phyloP scores from a whole-genome alignment of 441 rosid genomes.

The Gossypium gossypioides region DNA sequence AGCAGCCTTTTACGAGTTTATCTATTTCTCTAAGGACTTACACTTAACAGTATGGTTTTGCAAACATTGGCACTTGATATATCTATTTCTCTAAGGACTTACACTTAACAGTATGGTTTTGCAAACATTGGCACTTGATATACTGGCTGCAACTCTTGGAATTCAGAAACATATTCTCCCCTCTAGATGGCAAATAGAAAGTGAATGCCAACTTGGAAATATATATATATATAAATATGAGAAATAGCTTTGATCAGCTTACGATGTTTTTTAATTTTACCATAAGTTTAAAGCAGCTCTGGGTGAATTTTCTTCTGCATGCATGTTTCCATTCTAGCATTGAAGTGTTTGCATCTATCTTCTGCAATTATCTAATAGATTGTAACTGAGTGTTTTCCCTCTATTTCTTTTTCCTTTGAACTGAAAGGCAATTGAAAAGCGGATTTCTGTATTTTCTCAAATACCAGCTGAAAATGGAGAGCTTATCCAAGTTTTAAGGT shows the following conservation, averaged over 20 bases:
- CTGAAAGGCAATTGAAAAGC: slow-evolving; percentile 72
- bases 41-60: background rate
- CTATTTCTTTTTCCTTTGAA: slow-evolving; percentile 2
- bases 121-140: background rate
- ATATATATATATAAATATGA: background rate
- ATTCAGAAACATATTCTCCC: background rate
- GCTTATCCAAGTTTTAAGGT: slow-evolving; percentile 89
- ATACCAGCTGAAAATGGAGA: slow-evolving; percentile 85
- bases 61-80: background rate
- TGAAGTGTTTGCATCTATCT: background rate
- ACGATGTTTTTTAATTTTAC: background rate
- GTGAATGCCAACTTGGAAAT: background rate
- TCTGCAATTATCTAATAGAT: background rate
- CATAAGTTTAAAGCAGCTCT: background rate
- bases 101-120: background rate
- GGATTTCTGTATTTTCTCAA: slow-evolving; percentile 91
- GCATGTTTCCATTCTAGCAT: background rate
- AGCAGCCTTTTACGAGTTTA: background rate
- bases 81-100: background rate
- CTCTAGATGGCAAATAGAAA: background rate
- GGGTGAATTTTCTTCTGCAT: background rate
- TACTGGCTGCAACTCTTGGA: background rate
- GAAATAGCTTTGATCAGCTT: background rate
- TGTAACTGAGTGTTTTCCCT: background rate
- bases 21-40: background rate